These are phyloP conservation scores for Candida sp. DNA, from an alignment of 1,139 yeast species.

Conservation along the genomic window DNA sequence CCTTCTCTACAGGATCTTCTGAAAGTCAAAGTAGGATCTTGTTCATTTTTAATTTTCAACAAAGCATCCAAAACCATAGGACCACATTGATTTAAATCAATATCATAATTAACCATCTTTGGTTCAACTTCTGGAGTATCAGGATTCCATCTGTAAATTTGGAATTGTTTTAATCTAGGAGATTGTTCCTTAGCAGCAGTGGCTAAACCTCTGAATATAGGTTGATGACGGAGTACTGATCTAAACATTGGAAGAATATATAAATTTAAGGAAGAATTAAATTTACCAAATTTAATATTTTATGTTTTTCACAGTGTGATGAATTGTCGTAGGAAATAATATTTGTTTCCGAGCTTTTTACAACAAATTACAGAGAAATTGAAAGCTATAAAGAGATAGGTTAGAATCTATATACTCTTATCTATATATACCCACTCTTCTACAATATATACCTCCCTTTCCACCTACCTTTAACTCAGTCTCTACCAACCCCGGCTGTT, in stretches of 20 bases:
- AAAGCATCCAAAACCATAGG: slow-evolving; percentile 98
- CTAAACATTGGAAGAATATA: slow-evolving; percentile 3
- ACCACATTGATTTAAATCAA: slow-evolving; percentile 90
- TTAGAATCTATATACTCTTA: not conserved
- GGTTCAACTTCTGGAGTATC: slow-evolving; percentile 96
- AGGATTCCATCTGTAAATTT: slow-evolving; percentile 98
- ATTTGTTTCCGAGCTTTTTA: no score
- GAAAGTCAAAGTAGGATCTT: slow-evolving; percentile 91
- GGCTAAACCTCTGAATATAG: slow-evolving; percentile 35
- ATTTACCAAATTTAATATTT: not conserved
- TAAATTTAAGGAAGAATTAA: not conserved
- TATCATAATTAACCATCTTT: slow-evolving; percentile 72
- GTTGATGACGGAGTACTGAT: slow-evolving; percentile 3
- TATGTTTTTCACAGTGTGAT: no score
- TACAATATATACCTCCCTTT: not conserved
- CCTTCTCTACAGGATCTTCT: slow-evolving; percentile 99
- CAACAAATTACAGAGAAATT: no score
- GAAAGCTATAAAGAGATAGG: no score
- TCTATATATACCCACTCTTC: not conserved
- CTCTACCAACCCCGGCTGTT: not conserved
- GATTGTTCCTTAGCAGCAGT: slow-evolving; percentile 34
- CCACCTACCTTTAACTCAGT: not conserved
- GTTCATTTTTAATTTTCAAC: slow-evolving; percentile 92
- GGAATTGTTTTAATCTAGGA: slow-evolving; percentile 75
- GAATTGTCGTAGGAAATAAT: no score